phyloP scores from a whole-genome alignment of 73 alveolate species.

The Paramecium octaurelia region DNA sequence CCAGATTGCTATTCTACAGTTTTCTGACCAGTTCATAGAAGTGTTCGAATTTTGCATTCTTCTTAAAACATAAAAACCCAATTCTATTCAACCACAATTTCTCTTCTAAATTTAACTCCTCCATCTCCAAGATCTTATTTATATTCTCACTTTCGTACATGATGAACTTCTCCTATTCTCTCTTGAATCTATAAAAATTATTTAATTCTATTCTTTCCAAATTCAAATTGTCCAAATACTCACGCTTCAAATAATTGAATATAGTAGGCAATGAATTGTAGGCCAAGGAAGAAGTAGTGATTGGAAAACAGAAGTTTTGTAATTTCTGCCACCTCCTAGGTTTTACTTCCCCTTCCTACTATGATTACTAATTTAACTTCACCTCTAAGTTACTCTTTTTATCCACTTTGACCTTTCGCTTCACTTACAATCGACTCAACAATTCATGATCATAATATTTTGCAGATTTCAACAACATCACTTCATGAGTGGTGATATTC shows the following conservation, averaged over 20 bases:
- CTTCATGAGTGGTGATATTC: background rate
- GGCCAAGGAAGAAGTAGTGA: background rate
- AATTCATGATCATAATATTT: background rate
- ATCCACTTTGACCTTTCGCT: background rate
- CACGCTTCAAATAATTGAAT: background rate
- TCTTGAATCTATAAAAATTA: constrained; percentile 23
- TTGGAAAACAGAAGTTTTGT: background rate
- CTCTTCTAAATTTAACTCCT: constrained; percentile 47
- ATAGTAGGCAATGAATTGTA: background rate
- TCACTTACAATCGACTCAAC: background rate
- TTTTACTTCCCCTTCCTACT: background rate
- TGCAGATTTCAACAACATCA: background rate
- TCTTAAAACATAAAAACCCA: constrained; percentile 36
- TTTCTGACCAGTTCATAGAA: background rate
- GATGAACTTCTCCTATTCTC: constrained; percentile 3
- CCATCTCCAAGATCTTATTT: background rate
- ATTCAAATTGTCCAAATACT: background rate
- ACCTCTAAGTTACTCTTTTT: background rate
- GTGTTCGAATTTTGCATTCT: background rate
- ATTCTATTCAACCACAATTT: constrained; percentile 57
- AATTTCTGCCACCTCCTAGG: background rate
- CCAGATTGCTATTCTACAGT: background rate
- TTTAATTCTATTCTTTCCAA: background rate
- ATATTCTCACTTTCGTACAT: background rate
- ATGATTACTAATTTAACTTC: background rate